Base-by-base conservation (phyloP, 768 basidiomycete genomes). In the Kwoniella mangroviensis region DNA sequence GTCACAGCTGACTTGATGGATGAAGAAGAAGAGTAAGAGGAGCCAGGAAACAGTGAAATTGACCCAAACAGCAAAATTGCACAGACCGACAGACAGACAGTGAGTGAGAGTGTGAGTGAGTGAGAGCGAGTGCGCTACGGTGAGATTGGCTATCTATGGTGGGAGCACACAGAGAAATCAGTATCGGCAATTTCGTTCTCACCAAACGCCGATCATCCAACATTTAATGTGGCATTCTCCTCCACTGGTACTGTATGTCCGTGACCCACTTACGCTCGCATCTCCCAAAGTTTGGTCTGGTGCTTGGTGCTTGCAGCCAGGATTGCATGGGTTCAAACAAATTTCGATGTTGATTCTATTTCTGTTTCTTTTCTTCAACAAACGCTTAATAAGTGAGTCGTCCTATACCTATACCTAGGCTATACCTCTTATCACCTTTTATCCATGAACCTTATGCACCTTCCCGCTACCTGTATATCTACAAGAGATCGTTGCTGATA, bases 341-440 rank as follows among this genome's bases (percentile, higher is more conserved):
- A 21, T 63, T 62, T 40, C 45, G 49, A 57, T 22, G 24, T 28
- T 21, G 34, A n/a, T 53, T 41, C n/a, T 43, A 40, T 42, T n/a
- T 63, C 19, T 60, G 56, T 45, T 24, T 69, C 65, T 56, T 71
- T 13, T 66, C 63, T 51, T 75, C 57, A 70, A 75, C 74, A 69
- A 70, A 70, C 69, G 75, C 75, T 68, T 71, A 73, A 69, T 43
- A 64, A 64, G 65, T 66, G 42, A 66, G 65, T 66, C 19, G 2
- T 21, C 26, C 56, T 57, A 22, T 56, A n/a, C 42, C 59, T 34
- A 34, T 28, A 6, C 28, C 28, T 6, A 28, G 63, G 15, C 53
- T 61, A 56, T 40, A 28, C n/a, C 56, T 57, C 26, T 1, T 26
- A 57, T 22, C 13, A 34, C 11, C 24, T 40, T 6, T 13, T 15